Evolutionary conservation across 148 eudicot species (phyloP), one percentile per base, ranked within the genome.

Genomic region (Dianthus caryophyllus): DNA sequence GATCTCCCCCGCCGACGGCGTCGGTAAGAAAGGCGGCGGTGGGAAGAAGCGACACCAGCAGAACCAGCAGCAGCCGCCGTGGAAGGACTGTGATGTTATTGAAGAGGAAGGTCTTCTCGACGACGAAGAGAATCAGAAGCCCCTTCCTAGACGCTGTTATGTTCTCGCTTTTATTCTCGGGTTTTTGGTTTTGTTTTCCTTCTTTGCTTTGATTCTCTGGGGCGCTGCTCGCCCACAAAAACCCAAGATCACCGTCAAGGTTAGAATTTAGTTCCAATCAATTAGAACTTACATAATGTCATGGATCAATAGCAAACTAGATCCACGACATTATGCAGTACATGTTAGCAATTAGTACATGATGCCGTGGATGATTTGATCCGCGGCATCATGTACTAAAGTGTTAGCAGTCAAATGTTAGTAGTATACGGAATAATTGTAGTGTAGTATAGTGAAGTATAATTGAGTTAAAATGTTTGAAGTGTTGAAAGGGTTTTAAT

Each of bases 181-280:
- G 0, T 90, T 90, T 54, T 79, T 90, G 2, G 66, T 84, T 3
- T 73, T 90, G 8, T 90, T 90, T 68, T 43, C 81, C 4, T 55
- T 90, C 44, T 90, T 90, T 38, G 72, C 95, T 0, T 66, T 88
- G 64, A 81, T 88, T 26, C 66, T 90, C 27, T 86, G 82, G 82
- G 95, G 87, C 7, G 97, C 95, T 57, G 84, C 87, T 54, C 85
- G 81, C 13, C 91, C 95, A 6, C 91, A 85, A 63, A 90, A 90
- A 57, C 97, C 97, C 27, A 74, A 63, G 13, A 75, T 90, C 81
- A 66, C 83, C 22, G 73, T 90, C 81, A 82, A 75, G 90, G 97
- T 90, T 25, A 6, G 31, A 17, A n/a, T 30, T 69, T 4, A 14
- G 13, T 2, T 7, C 8, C 8, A 31, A 7, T 33, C 7, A 7